phyloP scores from a whole-genome alignment of 2,329 filamentous ascomycete genomes.

The Pseudogymnoascus sp. region DNA sequence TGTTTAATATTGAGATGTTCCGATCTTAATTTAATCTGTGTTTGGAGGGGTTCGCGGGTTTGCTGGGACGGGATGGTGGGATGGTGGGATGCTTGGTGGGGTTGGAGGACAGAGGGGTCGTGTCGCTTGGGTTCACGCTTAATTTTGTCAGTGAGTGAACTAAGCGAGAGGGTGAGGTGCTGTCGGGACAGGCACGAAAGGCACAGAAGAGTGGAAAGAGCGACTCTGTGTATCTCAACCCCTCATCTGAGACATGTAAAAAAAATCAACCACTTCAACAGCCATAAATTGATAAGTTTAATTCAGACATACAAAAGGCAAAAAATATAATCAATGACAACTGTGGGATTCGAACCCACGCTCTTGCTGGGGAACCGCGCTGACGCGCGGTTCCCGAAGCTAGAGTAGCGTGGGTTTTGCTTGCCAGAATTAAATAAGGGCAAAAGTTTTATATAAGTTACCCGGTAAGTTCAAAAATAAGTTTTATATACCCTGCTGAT shows the following conservation, averaged over 20 bases:
- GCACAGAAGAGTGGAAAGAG: neutral
- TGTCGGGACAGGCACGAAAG: neutral
- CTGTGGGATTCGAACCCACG: slow-evolving; percentile 29
- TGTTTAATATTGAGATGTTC: neutral
- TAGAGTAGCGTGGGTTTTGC: too few relatives aligned
- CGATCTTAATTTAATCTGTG: slow-evolving; percentile 3
- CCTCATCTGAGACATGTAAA: neutral
- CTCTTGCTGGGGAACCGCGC: slow-evolving; percentile 20
- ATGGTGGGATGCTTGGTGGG: neutral
- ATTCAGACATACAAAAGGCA: neutral
- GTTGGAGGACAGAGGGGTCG: neutral
- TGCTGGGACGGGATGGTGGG: neutral
- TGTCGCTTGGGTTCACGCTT: neutral
- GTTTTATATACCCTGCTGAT: too few relatives aligned
- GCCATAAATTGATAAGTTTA: too few relatives aligned
- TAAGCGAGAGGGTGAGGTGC: neutral
- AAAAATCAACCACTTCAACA: neutral
- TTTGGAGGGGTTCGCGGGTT: neutral
- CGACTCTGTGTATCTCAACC: neutral
- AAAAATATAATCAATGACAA: slow-evolving; percentile 18
- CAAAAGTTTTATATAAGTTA: too few relatives aligned
- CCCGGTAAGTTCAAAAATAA: too few relatives aligned
- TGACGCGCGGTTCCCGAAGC: too few relatives aligned
- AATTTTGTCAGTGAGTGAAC: neutral
- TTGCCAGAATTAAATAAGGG: too few relatives aligned